Percentiles rank a stretch among this genome's conserved stretches.
These are phyloP conservation scores for Colletotrichum coccodes DNA, from an alignment of 2,329 filamentous ascomycete species.

Conservation along the genomic window DNA sequence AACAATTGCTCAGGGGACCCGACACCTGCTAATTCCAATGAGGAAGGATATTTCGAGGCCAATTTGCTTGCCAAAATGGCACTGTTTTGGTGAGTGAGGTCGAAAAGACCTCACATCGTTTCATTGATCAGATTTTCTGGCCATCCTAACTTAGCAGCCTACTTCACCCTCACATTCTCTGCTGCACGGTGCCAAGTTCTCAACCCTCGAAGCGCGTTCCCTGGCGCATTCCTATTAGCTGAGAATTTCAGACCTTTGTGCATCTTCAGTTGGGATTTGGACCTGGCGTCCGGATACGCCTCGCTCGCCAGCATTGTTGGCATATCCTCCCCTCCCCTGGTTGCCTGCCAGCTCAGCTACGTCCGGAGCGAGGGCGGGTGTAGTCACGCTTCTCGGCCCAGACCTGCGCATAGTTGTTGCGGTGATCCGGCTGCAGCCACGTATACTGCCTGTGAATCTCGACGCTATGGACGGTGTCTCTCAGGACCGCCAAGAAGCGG, in stretches of 20 bases:
- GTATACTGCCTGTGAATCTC: conserved; percentile 21
- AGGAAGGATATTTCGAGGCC: background rate
- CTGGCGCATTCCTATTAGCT: background rate
- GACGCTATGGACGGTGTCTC: background rate
- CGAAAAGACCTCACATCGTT: background rate
- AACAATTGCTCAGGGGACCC: background rate
- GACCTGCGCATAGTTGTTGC: background rate
- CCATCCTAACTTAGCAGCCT: background rate
- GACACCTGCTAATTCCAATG: background rate
- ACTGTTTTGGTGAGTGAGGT: background rate
- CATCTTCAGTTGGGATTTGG: no score
- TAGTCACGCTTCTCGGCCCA: background rate
- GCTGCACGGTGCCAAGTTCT: background rate
- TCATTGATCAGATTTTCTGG: background rate
- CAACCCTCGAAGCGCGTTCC: background rate
- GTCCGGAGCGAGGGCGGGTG: background rate
- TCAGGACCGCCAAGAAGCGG: background rate
- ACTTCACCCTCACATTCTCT: background rate
- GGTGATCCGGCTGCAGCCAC: background rate
- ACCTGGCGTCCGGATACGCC: no score
- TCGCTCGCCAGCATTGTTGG: background rate
- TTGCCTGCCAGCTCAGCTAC: background rate
- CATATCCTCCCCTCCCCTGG: background rate
- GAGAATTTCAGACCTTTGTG: background rate
- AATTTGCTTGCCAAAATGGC: background rate